Conservation (phyloP, 2,329 filamentous ascomycete genomes). For the Pezicula rhizophila region DNA sequence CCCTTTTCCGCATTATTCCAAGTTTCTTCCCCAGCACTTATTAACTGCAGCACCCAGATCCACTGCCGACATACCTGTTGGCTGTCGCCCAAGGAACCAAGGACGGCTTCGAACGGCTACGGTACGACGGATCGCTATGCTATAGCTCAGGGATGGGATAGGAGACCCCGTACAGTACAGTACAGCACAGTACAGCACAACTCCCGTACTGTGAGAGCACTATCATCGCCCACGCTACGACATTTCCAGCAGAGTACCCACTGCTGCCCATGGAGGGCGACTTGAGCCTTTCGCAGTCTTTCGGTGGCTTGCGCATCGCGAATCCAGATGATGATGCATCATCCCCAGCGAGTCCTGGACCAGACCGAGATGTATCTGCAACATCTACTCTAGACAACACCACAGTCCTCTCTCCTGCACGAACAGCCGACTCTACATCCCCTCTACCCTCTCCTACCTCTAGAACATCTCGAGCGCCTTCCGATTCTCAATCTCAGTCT, state of each 20-base stretch:
- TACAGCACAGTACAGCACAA: background rate
- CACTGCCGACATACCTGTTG: background rate
- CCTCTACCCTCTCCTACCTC: constrained; percentile 13
- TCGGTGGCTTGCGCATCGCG: constrained; percentile 92
- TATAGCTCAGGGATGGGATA: constrained; percentile 1
- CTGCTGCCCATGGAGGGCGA: constrained; percentile 71
- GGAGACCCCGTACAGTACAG: background rate
- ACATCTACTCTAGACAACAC: constrained; percentile 15
- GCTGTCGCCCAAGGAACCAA: background rate
- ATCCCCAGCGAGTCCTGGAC: constrained; percentile 14
- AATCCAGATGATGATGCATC: constrained; percentile 70
- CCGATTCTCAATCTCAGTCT: constrained; percentile 25
- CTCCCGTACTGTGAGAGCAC: no score
- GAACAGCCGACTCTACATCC: constrained; percentile 8
- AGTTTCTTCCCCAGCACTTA: background rate
- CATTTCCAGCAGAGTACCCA: constrained; percentile 7
- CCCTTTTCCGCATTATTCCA: background rate
- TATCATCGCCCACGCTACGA: background rate
- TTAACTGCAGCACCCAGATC: background rate
- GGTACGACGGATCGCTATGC: background rate
- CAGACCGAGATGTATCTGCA: constrained; percentile 20
- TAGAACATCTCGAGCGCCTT: constrained; percentile 18
- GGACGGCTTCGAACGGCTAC: background rate
- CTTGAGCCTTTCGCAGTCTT: constrained; percentile 82
- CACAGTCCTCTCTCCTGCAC: constrained; percentile 7